Evolutionary conservation across 805 yeast genomes (phyloP), one percentile per base, ranked within the genome.

Genomic region (Yueomyces sinensis): DNA sequence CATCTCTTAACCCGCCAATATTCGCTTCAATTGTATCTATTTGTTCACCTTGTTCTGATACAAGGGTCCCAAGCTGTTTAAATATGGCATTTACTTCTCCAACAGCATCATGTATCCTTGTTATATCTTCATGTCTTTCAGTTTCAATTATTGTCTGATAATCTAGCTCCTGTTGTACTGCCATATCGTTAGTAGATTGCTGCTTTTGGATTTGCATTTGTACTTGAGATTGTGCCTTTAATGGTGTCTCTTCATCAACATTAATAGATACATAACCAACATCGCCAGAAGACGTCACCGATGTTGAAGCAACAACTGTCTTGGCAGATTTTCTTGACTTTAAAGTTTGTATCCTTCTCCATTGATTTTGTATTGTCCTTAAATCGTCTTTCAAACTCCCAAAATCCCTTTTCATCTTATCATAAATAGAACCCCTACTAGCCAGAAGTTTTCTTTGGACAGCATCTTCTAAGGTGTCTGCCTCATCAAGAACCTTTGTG

Each of bases 21-120:
- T 84, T 84, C 41, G 78, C 83, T 50, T 84, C 95, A 14, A 87
- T 74, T 0, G 86, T 73, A 49, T 84, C 94, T 14, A 87, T 67
- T 44, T 82, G 86, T 22, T 71, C 76, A 5, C 94, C 95, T 52
- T 87, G 96, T 54, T 83, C 87, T 34, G 68, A 64, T 2, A 87
- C 91, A 46, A 87, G 60, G 27, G 73, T 68, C 13, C 86, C 84
- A 37, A 87, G 56, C 47, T 86, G 94, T 43, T 75, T 74, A 54
- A 84, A 86, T 4, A 87, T 86, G 9, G 84, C 68, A 54, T 87
- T 86, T 29, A 87, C 82, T 43, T 87, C 95, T 35, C 67, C 70
- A 9, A 86, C 83, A 0, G 94, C 94, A 29, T 73, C 72, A 30
- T 79, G 76, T 7, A 86, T 77, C 40, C 72, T 75, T 22, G 66